Evolutionary conservation across 2,329 filamentous ascomycete species (phyloP).

Genomic region (Thelonectria blattea): DNA sequence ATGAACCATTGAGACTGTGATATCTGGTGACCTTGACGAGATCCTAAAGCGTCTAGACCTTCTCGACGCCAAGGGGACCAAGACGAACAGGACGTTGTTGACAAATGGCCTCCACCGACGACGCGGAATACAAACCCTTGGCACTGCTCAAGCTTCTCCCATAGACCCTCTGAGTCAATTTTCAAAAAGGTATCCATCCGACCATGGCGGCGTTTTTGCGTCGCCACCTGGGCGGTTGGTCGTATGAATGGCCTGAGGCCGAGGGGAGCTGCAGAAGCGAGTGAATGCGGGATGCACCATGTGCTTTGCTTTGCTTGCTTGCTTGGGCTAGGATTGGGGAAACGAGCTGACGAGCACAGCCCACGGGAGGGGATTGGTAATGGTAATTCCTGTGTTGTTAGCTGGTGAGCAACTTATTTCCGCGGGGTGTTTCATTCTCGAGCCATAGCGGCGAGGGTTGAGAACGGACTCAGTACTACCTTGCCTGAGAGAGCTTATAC

Average conservation of each 20-base stretch:
- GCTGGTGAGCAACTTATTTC: not conserved
- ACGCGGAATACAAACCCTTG: not conserved
- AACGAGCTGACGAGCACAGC: not conserved
- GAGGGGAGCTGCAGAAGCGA: not conserved
- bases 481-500: not conserved
- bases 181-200: not conserved
- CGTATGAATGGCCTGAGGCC: not conserved
- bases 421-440: not conserved
- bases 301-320: not conserved
- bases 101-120: not conserved
- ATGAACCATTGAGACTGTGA: not conserved
- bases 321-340: not conserved
- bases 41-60: not conserved
- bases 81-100: constrained; percentile 4
- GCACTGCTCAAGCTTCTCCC: not conserved
- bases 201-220: too few relatives aligned
- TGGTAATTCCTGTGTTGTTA: not conserved
- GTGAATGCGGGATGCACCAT: not conserved
- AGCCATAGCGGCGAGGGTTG: not conserved
- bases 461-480: not conserved
- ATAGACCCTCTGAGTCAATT: not conserved
- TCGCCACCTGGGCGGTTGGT: not conserved
- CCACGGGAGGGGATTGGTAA: not conserved
- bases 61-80: not conserved
- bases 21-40: not conserved